Evolutionary conservation across 345 rosid genomes (phyloP), one percentile per base, ranked within the genome.

Genomic region (Aquilaria malaccensis): DNA sequence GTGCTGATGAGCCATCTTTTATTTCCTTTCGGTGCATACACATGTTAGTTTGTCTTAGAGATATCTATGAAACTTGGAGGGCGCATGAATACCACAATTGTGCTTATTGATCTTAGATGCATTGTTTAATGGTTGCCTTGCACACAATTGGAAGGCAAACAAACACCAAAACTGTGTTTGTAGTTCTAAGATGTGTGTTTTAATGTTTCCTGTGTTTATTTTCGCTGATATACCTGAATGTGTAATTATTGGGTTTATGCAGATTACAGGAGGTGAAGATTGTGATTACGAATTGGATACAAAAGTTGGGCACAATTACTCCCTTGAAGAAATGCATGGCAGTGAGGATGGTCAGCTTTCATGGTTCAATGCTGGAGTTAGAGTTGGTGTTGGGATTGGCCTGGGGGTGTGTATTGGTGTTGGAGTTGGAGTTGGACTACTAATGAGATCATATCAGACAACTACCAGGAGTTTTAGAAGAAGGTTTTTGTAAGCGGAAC

Each of bases 321-420:
- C 79, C 76, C 57, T 84, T 0, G 87, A 78, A 55, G 96, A 77
- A 53, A 69, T 81, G 86, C 89, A 86, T 67, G 73, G 74, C 30
- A 86, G 86, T 6, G 97, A 89, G 68, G 96, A 93, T 56, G 97
- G 97, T 13, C 83, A 93, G 48, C 96, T 93, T 46, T 68, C 97
- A 30, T 89, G 94, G 98, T 87, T 89, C 65, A 93, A 89, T 64
- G 89, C 97, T 37, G 97, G 97, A 11, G 97, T 93, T 55, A 81
- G 97, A 79, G 97, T 89, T 30, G 97, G 97, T 61, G 97, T 89
- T 33, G 97, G 97, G 63, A 89, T 89, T 76, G 96, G 98, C 60
- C 94, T 89, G 3, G 97, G 97, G 43, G 84, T 85, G 97, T 93
- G 98, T 59, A 71, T 93, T 11, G 97, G 97, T 45, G 63, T 89